These are phyloP conservation scores for Penicillium soppii DNA, from an alignment of 495 filamentous ascomycete species.

Conservation along the genomic window DNA sequence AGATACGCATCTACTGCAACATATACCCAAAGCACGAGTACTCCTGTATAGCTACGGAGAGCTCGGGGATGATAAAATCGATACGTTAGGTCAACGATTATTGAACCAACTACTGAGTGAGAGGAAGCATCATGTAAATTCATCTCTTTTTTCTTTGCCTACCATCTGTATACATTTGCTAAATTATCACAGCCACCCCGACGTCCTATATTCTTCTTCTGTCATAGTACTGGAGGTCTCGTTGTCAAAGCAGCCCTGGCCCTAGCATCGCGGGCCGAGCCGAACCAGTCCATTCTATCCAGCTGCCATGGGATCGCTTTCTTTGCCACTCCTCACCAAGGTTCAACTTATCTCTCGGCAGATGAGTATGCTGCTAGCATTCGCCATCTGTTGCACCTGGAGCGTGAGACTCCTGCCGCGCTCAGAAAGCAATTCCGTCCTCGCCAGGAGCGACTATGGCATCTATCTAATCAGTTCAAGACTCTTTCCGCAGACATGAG, in stretches of 20 bases:
- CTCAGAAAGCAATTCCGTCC: constrained; percentile 51
- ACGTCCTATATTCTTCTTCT: constrained; percentile 62
- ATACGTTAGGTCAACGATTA: constrained; percentile 49
- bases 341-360: constrained; percentile 64
- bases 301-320: constrained; percentile 64
- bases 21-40: constrained; percentile 47
- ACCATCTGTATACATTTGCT: too few relatives aligned
- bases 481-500: constrained; percentile 60
- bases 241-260: constrained; percentile 59
- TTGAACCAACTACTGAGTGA: constrained; percentile 44
- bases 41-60: constrained; percentile 56
- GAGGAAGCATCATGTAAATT: constrained; percentile 19
- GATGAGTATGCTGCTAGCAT: constrained; percentile 55
- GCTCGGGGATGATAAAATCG: constrained; percentile 46
- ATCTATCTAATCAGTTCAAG: constrained; percentile 56
- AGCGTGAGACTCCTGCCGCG: constrained; percentile 48
- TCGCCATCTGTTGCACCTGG: constrained; percentile 52
- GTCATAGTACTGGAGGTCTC: constrained; percentile 64
- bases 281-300: constrained; percentile 44
- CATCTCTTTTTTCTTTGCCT: not conserved
- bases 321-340: constrained; percentile 59
- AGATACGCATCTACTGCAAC: constrained; percentile 19
- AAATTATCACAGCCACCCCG: constrained; percentile 15
- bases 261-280: constrained; percentile 39
- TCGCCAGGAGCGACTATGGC: constrained; percentile 45